phyloP scores from a whole-genome alignment of 1,284 basidiomycete species.

The Heterobasidion occidentale region DNA sequence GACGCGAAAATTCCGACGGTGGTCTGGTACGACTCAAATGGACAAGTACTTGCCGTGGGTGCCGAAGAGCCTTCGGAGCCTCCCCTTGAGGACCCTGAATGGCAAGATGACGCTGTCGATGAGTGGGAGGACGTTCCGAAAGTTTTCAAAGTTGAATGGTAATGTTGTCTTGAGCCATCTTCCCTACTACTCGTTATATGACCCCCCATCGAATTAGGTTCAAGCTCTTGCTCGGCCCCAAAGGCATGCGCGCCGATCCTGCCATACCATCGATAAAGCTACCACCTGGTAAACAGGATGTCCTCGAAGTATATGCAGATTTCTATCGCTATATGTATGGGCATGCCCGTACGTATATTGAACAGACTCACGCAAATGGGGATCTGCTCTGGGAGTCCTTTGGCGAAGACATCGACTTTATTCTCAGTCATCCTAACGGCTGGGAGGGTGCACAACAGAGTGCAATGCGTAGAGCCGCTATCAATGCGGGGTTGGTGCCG shows the following conservation, averaged over 20 bases:
- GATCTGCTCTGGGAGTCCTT: conserved; percentile 2
- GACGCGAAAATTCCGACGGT: conserved; percentile 28
- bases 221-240: neutral
- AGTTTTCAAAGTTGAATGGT: conserved; percentile 21
- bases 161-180: neutral
- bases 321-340: conserved; percentile 6
- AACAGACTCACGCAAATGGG: conserved; percentile 2
- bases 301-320: conserved; percentile 9
- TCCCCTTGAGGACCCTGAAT: conserved; percentile 13
- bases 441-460: conserved; percentile 29
- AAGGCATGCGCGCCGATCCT: neutral
- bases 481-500: conserved; percentile 20
- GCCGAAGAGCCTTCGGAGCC: conserved; percentile 21
- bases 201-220: neutral
- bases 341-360: neutral
- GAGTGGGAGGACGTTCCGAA: conserved; percentile 16
- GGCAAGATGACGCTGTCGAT: conserved; percentile 16
- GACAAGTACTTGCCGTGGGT: conserved; percentile 21
- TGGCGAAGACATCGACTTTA: conserved; percentile 17
- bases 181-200: neutral
- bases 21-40: conserved; percentile 25
- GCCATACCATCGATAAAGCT: neutral
- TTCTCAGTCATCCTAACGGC: conserved; percentile 30
- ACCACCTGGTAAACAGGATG: conserved; percentile 1
- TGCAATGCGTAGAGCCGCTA: conserved; percentile 23